A percentile compares a stretch with the other conserved stretches of the same genome.
These are phyloP conservation scores for Mycena galericulata DNA, from an alignment of 768 basidiomycete species.

Conservation along the genomic window DNA sequence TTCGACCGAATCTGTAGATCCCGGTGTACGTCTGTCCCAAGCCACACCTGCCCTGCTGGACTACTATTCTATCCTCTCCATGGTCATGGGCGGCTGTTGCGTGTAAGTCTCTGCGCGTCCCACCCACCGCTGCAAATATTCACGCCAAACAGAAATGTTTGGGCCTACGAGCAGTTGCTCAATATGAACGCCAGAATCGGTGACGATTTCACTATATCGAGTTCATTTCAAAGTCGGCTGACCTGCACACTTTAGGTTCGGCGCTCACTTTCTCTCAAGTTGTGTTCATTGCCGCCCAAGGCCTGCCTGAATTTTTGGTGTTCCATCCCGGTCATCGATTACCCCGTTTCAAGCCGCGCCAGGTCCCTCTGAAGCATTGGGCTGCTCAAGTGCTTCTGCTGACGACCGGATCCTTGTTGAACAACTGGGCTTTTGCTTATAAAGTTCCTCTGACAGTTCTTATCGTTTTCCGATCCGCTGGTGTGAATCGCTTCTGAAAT, in stretches of 20 bases:
- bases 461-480: constrained; percentile 89
- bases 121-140: background rate
- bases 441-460: constrained; percentile 82
- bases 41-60: constrained; percentile 53
- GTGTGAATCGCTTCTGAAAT: constrained; percentile 46
- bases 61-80: constrained; percentile 58
- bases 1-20: constrained; percentile 35
- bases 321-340: constrained; percentile 49
- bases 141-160: constrained; percentile 68
- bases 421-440: constrained; percentile 86
- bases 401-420: constrained; percentile 75
- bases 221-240: background rate
- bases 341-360: constrained; percentile 72
- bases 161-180: constrained; percentile 81
- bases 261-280: constrained; percentile 90
- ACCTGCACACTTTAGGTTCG: constrained; percentile 60
- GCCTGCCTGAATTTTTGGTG: constrained; percentile 71
- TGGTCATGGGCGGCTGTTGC: constrained; percentile 89
- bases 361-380: constrained; percentile 79
- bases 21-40: constrained; percentile 45
- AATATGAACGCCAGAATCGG: constrained; percentile 77
- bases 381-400: constrained; percentile 77
- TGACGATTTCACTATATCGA: constrained; percentile 40
- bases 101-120: constrained; percentile 61
- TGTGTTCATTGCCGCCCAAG: constrained; percentile 78